phyloP scores from a whole-genome alignment of 805 yeast species.

The Wickerhamiella kazuoi region DNA sequence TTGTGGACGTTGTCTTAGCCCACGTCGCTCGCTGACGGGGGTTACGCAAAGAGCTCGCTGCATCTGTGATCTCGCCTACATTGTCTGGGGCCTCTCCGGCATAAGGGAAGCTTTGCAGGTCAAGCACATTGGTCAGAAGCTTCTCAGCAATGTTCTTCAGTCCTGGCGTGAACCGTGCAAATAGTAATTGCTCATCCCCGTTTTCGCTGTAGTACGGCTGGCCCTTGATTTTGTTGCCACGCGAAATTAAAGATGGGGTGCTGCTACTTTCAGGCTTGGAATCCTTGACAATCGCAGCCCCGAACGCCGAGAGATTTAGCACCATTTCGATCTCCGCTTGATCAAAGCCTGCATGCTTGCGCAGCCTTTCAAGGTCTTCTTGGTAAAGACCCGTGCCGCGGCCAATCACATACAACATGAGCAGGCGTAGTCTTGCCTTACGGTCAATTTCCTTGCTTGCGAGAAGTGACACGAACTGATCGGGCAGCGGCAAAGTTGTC shows the following conservation, averaged over 20 bases:
- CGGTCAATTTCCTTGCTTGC: conserved; percentile 22
- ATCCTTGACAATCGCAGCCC: conserved; percentile 22
- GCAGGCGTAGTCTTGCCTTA: conserved; percentile 52
- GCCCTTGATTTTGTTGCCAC: conserved; percentile 7
- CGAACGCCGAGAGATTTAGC: conserved; percentile 38
- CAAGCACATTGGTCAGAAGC: conserved; percentile 32
- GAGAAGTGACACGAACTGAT: conserved; percentile 40
- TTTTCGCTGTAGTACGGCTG: conserved; percentile 10
- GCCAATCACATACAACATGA: conserved; percentile 57
- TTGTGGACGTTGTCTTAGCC: conserved; percentile 36
- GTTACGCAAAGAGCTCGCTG: conserved; percentile 44
- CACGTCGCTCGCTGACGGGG: conserved; percentile 60
- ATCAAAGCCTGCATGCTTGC: conserved; percentile 32
- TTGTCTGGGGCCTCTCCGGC: conserved; percentile 30
- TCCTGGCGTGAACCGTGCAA: conserved; percentile 53
- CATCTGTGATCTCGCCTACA: conserved; percentile 20
- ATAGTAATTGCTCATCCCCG: conserved; percentile 27
- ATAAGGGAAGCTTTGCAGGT: conserved; percentile 49
- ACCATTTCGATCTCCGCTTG: conserved; percentile 35
- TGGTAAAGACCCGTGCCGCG: conserved; percentile 63
- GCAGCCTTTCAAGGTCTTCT: conserved; percentile 52
- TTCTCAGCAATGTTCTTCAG: conserved; percentile 39
- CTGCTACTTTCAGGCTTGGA: not conserved
- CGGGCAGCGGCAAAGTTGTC: conserved; percentile 35
- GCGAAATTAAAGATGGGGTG: conserved; percentile 3